Base-by-base conservation (phyloP, 495 filamentous ascomycete species). In the Pseudevernia furfuracea region DNA sequence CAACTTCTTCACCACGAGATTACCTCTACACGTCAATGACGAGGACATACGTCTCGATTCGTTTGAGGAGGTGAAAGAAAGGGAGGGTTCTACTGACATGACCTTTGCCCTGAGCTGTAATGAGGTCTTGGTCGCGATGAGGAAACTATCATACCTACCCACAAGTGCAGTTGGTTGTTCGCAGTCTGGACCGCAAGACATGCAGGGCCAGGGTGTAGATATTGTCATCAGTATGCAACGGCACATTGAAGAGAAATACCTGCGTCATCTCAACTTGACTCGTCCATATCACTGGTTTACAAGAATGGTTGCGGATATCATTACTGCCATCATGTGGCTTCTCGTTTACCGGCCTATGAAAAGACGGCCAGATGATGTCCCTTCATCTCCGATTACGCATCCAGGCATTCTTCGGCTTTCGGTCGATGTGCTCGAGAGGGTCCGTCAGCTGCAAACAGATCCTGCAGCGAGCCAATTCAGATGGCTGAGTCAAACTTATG, bases 1-100 rank as follows among this genome's bases (percentile, higher is more conserved):
- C 32, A 68, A 76, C 48, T 74, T 78, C 5, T 91, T 83, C 64
- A 88, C 89, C 68, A 90, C 84, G 0, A 71, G 77, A 56, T 71
- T 80, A 32, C 84, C 84, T 0, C 72, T 81, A 21, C 89, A 89
- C 66, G 36, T 68, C 25, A 68, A 68, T n/a, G 66, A 68, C 48
- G 66, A 66, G 46, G 66, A 68, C 38, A 19, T 68, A 14, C 30
- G 38, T 37, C 41, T 48, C 30, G 39, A 61, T 17, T 60, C 43
- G 1, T 17, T 9, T 23, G 23, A 59, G 15, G 37, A 36, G 4
- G 37, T 62, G 25, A 19, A 32, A 5, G 46, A 32, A 34, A 19
- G 57, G 23, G 28, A 61, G 19, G 63, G 62, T 9, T 59, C 21
- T 21, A 28, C 46, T 0, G 46, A 49, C 46, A 49, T 49, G 46